These are phyloP conservation scores for Rhodomyrtus tomentosa DNA, from an alignment of 345 rosid genomes.

Conservation along the genomic window DNA sequence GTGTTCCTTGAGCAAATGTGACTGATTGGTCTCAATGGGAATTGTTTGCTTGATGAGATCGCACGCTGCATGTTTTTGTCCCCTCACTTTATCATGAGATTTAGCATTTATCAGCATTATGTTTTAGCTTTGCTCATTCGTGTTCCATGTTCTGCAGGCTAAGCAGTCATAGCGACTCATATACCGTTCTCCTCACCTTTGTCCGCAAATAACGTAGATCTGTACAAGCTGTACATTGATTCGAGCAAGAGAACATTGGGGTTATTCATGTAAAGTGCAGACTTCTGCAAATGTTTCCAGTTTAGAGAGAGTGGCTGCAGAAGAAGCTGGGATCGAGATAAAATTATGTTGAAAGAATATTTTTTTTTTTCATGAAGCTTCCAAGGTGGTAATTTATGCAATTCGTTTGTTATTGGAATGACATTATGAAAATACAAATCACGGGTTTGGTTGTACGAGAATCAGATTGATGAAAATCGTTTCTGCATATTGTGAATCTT, in stretches of 20 bases:
- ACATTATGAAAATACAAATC: no score
- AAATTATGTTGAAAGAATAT: no score
- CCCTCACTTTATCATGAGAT: background rate
- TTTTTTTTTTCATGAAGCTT: no score
- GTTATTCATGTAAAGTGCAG: no score
- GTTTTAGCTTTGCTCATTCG: background rate
- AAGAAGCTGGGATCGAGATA: no score
- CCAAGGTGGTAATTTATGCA: no score
- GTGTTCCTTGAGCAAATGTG: background rate
- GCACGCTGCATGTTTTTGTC: background rate
- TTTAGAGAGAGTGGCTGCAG: no score
- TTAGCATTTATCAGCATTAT: background rate
- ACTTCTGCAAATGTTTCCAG: background rate
- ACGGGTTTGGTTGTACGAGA: no score
- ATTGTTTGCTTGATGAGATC: background rate
- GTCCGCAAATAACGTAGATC: background rate
- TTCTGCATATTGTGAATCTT: background rate
- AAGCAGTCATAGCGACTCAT: background rate
- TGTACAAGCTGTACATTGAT: background rate
- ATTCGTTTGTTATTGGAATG: no score
- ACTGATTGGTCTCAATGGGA: background rate
- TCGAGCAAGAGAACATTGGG: background rate
- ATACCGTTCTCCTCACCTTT: background rate
- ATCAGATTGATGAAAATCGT: background rate
- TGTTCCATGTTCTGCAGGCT: background rate